Percentiles rank a stretch among this genome's conserved stretches.
Evolutionary conservation across 441 rosid genomes (phyloP).

Genomic region (Corymbia calophylla): DNA sequence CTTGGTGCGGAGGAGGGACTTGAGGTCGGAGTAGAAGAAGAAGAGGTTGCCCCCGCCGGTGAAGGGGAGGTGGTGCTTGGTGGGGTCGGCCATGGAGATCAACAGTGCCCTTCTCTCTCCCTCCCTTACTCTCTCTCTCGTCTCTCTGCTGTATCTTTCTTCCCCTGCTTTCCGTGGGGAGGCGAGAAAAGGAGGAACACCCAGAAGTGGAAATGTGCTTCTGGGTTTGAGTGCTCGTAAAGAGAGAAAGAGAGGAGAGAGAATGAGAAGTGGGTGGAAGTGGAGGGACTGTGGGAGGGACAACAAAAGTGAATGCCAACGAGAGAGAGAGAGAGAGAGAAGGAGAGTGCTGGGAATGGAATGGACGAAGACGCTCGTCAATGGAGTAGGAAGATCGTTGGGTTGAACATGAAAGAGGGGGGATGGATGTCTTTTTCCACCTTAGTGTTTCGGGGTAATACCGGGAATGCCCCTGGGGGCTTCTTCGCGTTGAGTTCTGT

Average conservation of each 20-base stretch:
- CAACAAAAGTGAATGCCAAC: not conserved
- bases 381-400: not conserved
- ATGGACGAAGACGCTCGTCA: not conserved
- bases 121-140: not conserved
- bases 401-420: too few species aligned
- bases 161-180: not conserved
- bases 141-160: not conserved
- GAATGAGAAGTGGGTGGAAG: not conserved
- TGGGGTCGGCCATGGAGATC: slow-evolving; percentile 40
- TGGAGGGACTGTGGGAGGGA: not conserved
- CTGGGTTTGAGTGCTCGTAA: not conserved
- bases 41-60: slow-evolving; percentile 28
- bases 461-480: not conserved
- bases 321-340: not conserved
- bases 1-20: slow-evolving; percentile 34
- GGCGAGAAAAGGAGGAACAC: not conserved
- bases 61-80: slow-evolving; percentile 31
- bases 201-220: not conserved
- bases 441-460: not conserved
- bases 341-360: not conserved
- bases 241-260: not conserved
- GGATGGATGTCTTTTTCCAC: not conserved
- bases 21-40: slow-evolving; percentile 33
- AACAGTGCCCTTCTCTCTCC: not conserved
- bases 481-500: not conserved